Base-by-base conservation (phyloP, 805 yeast genomes). In the Yamadazyma ubonensis region DNA sequence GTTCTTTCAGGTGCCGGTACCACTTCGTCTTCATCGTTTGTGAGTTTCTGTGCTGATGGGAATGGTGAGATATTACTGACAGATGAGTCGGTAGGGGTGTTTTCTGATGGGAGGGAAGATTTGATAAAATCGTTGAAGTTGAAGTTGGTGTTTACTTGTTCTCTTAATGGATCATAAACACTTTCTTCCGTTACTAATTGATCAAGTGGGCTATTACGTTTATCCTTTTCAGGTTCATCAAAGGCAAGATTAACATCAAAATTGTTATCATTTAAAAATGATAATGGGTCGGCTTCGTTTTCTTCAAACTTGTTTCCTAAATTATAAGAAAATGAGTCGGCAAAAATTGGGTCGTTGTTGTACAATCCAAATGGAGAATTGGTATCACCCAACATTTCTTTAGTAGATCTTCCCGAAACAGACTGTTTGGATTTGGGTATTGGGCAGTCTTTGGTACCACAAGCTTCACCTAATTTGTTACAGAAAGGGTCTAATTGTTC, bases 401-500 rank as follows among this genome's bases (percentile, higher is more conserved):
- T 8, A 14, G 19, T 11, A 6, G 23, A n/a, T 12, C n/a, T 23
- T 29, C 19, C 12, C 19, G 30, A 17, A 7, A 10, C 26, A 4
- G 36, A 41, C 14, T 60, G 48, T 36, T 57, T 53, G 39, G 44
- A 60, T 44, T 66, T 64, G 2, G 96, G 95, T 3, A 81, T 57
- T 3, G 93, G 96, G 47, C 76, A 63, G 11, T 72, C 72, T 51
- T 71, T 80, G 5, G 82, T 81, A 12, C 96, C 97, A 62, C 97
- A 90, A 1, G 89, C 97, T 58, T 79, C 74, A 45, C 78, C 76
- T 55, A 91, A 71, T 51, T 81, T 78, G 18, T 76, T 75, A 56
- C 98, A 91, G 57, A 91, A 91, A 20, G 77, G 78, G 43, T 76
- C 75, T 39, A 82, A 80, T 49, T 82, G 80, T 55, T 86, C 91